Evolutionary conservation across 2,329 filamentous ascomycete species (phyloP).

Genomic region (Verticillium dahliae): DNA sequence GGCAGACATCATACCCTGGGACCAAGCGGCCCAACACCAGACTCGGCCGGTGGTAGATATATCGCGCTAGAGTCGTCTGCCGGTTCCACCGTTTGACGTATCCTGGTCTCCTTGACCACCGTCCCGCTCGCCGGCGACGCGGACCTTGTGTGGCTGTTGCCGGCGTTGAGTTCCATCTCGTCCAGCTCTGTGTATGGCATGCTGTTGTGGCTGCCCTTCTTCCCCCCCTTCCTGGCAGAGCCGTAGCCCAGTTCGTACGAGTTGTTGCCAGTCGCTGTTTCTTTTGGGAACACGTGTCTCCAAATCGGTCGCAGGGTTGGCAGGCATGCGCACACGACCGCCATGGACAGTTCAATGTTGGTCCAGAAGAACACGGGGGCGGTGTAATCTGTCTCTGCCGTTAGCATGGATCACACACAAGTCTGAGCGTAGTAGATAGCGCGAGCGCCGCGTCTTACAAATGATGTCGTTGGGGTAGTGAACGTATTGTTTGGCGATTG

Average conservation of each 20-base stretch:
- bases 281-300: constrained; percentile 10
- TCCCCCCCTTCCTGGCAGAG: neutral
- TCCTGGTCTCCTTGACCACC: constrained; percentile 5
- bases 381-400: constrained; percentile 13
- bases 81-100: constrained; percentile 6
- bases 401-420: neutral
- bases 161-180: constrained; percentile 4
- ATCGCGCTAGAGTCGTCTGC: constrained; percentile 5
- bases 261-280: neutral
- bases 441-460: constrained; percentile 10
- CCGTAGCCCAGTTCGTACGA: constrained; percentile 6
- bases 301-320: constrained; percentile 27
- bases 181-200: constrained; percentile 6
- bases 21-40: neutral
- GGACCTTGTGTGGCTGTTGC: neutral
- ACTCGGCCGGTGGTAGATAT: neutral
- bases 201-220: constrained; percentile 1
- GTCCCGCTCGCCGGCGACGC: neutral
- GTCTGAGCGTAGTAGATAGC: neutral
- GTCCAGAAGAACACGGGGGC: constrained; percentile 27
- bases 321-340: constrained; percentile 30
- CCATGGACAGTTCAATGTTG: constrained; percentile 31
- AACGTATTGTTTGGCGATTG: constrained; percentile 13
- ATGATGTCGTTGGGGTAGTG: constrained; percentile 16
- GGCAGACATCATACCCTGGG: neutral